Conservation (phyloP, 176 grass and related monocot species). For the Dendrocalamus sinicus region DNA sequence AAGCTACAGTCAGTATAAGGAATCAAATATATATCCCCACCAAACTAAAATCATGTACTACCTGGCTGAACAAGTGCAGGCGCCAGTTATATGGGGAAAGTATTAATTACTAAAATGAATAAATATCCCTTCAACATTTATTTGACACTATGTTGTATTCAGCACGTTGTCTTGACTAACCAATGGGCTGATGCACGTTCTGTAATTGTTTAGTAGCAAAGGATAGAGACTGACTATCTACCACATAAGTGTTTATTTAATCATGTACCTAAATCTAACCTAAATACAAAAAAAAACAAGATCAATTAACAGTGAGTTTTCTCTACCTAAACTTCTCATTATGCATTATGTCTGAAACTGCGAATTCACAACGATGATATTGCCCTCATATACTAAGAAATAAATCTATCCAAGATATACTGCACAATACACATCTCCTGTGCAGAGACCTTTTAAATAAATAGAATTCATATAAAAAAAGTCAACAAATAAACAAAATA, state of each 20-base stretch:
- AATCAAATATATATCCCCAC: no score
- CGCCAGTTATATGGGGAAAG: no score
- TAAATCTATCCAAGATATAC: not conserved
- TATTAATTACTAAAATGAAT: no score
- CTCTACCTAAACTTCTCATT: not conserved
- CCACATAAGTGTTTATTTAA: not conserved
- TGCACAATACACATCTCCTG: not conserved
- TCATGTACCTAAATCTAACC: not conserved
- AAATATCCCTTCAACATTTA: no score
- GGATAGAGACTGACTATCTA: no score
- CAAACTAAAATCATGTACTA: no score
- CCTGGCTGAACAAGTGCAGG: no score
- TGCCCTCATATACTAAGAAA: not conserved
- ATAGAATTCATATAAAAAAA: not conserved
- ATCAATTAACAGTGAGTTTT: not conserved
- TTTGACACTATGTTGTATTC: no score
- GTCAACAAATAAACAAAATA: no score
- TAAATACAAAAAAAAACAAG: not conserved
- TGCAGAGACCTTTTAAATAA: not conserved
- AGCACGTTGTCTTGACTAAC: no score
- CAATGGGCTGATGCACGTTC: not conserved
- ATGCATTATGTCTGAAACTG: constrained; percentile 19
- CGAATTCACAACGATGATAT: not conserved
- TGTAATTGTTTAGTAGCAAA: not conserved
- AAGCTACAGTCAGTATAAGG: no score